Evolutionary conservation across 169 alveolate species (phyloP).

Genomic region (Fabrea salina): DNA sequence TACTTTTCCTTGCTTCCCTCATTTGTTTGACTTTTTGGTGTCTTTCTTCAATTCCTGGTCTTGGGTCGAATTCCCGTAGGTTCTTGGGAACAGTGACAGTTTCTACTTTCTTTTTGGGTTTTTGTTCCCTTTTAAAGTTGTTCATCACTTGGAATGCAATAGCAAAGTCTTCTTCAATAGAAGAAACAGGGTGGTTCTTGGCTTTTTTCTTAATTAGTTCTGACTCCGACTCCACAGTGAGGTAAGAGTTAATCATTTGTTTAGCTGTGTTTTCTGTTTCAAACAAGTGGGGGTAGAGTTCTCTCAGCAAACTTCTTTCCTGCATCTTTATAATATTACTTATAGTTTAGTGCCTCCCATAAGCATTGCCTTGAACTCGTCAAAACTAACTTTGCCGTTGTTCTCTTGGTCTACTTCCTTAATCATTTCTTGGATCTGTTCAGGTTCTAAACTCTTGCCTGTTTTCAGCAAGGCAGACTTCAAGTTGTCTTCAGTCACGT

Average conservation of each 20-base stretch:
- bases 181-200: neutral
- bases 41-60: slow-evolving; percentile 19
- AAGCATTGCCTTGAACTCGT: no score
- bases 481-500: no score
- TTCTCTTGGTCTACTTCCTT: no score
- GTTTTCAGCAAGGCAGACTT: no score
- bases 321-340: no score
- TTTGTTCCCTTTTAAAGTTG: neutral
- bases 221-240: neutral
- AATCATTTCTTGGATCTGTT: no score
- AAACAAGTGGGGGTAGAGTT: slow-evolving; percentile 19
- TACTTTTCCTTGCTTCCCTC: slow-evolving; percentile 4
- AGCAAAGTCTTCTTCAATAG: neutral
- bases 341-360: no score
- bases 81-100: neutral
- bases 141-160: slow-evolving; percentile 6
- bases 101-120: neutral
- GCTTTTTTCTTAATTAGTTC: neutral
- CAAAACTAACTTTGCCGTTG: no score
- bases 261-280: neutral
- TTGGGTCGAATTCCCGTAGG: slow-evolving; percentile 10
- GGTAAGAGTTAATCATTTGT: neutral
- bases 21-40: slow-evolving; percentile 12
- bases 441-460: no score
- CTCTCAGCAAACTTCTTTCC: neutral